These are phyloP conservation scores for Coniochaeta hoffmannii DNA, from an alignment of 2,329 filamentous ascomycete genomes.

Conservation along the genomic window DNA sequence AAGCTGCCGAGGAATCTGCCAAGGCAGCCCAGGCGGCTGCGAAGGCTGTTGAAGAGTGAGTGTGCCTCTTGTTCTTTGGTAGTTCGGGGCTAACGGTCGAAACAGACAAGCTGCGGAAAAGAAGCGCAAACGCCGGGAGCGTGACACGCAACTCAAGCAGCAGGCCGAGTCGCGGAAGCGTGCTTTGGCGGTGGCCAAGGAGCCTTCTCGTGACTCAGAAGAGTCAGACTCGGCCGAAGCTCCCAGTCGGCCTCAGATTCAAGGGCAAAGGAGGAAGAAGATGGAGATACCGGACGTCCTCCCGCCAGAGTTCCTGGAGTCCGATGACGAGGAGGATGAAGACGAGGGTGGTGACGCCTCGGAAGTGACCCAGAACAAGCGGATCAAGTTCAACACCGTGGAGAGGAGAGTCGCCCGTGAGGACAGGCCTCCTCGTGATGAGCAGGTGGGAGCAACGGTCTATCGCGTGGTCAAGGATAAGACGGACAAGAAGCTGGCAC, in stretches of 20 bases:
- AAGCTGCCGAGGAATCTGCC: slow-evolving; percentile 37
- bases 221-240: slow-evolving; percentile 10
- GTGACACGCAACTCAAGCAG: slow-evolving; percentile 45
- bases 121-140: slow-evolving; percentile 49
- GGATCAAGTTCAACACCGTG: slow-evolving; percentile 33
- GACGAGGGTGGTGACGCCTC: slow-evolving; percentile 14
- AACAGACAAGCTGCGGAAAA: slow-evolving; percentile 40
- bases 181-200: slow-evolving; percentile 8
- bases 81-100: not conserved
- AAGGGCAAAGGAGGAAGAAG: slow-evolving; percentile 19
- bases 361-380: slow-evolving; percentile 24
- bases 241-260: slow-evolving; percentile 7
- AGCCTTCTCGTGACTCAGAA: slow-evolving; percentile 10
- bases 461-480: slow-evolving; percentile 40
- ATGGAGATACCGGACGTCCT: slow-evolving; percentile 35
- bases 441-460: slow-evolving; percentile 43
- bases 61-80: not conserved
- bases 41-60: slow-evolving; percentile 45
- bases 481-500: slow-evolving; percentile 39
- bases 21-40: slow-evolving; percentile 38
- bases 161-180: slow-evolving; percentile 45
- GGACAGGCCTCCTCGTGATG: slow-evolving; percentile 34
- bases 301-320: slow-evolving; percentile 48
- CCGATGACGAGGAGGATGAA: slow-evolving; percentile 34
- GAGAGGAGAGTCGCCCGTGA: slow-evolving; percentile 29